Evolutionary conservation across 768 basidiomycete genomes (phyloP).

Genomic region (Amanita polypyramis): DNA sequence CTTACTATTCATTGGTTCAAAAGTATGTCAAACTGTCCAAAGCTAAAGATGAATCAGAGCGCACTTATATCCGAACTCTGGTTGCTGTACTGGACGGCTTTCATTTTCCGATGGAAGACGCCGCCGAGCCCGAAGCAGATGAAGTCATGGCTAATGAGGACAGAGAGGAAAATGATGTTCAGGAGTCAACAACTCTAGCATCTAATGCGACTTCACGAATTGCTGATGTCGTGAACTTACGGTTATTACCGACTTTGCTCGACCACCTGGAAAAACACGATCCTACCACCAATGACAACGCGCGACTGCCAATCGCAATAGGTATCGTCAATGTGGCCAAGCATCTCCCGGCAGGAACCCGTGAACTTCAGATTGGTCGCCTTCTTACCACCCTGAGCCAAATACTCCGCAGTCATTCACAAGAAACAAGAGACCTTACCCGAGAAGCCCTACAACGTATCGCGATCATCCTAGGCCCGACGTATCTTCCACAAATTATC

Average conservation of each 20-base stretch:
- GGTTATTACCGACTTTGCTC: slow-evolving; percentile 72
- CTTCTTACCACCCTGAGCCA: slow-evolving; percentile 83
- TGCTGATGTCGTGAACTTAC: slow-evolving; percentile 64
- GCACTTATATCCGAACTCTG: slow-evolving; percentile 75
- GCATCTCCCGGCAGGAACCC: slow-evolving; percentile 56
- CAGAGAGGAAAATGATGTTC: slow-evolving; percentile 21
- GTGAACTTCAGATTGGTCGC: slow-evolving; percentile 60
- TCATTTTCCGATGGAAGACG: slow-evolving; percentile 76
- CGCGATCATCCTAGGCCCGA: slow-evolving; percentile 56
- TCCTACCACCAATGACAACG: slow-evolving; percentile 65
- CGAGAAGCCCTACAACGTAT: slow-evolving; percentile 80
- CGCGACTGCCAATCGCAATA: slow-evolving; percentile 80
- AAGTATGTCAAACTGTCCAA: slow-evolving; percentile 66
- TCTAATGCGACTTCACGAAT: slow-evolving; percentile 29
- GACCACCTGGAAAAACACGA: slow-evolving; percentile 77
- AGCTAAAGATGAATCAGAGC: slow-evolving; percentile 61
- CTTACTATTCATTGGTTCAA: slow-evolving; percentile 72
- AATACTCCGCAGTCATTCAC: slow-evolving; percentile 84
- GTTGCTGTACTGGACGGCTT: slow-evolving; percentile 84
- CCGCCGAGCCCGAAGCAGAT: slow-evolving; percentile 21
- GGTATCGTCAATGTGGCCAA: slow-evolving; percentile 81
- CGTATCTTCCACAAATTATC: slow-evolving; percentile 62
- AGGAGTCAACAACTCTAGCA: slow-evolving; percentile 7
- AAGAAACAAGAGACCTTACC: slow-evolving; percentile 83
- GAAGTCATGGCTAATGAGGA: slow-evolving; percentile 17